phyloP scores from a whole-genome alignment of 2,329 filamentous ascomycete species.

The Arthrobotrys pseudoclavata region DNA sequence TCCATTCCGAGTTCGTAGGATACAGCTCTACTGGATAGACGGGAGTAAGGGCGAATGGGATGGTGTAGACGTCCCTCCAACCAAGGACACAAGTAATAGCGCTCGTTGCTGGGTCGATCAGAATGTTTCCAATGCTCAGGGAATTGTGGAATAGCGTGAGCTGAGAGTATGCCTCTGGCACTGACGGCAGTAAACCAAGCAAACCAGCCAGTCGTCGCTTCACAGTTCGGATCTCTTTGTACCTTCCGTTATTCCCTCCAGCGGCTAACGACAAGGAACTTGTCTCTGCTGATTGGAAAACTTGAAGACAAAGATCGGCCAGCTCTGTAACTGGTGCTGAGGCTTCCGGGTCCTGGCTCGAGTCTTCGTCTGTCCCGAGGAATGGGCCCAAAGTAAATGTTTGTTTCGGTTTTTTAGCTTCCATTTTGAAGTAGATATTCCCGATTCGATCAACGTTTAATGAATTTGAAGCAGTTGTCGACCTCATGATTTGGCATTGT shows the following conservation, averaged over 20 bases:
- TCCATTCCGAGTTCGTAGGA: slow-evolving; percentile 53
- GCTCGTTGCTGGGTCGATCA: slow-evolving; percentile 45
- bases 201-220: slow-evolving; percentile 55
- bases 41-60: slow-evolving; percentile 46
- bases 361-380: slow-evolving; percentile 46
- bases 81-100: slow-evolving; percentile 47
- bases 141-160: slow-evolving; percentile 53
- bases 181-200: slow-evolving; percentile 41
- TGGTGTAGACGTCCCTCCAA: slow-evolving; percentile 49
- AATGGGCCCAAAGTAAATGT: slow-evolving; percentile 42
- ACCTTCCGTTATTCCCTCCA: background rate
- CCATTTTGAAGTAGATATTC: slow-evolving; percentile 51
- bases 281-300: slow-evolving; percentile 46
- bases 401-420: slow-evolving; percentile 49
- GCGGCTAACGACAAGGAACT: slow-evolving; percentile 21
- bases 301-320: slow-evolving; percentile 48
- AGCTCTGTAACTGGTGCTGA: slow-evolving; percentile 42
- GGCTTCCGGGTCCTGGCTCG: slow-evolving; percentile 33
- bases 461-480: slow-evolving; percentile 13
- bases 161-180: slow-evolving; percentile 42
- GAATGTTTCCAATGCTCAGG: slow-evolving; percentile 21
- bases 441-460: slow-evolving; percentile 47
- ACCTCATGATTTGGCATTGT: slow-evolving; percentile 49
- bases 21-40: slow-evolving; percentile 39
- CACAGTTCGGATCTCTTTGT: slow-evolving; percentile 46